phyloP scores from a whole-genome alignment of 768 basidiomycete genomes.

The Rhodotorula taiwanensis region DNA sequence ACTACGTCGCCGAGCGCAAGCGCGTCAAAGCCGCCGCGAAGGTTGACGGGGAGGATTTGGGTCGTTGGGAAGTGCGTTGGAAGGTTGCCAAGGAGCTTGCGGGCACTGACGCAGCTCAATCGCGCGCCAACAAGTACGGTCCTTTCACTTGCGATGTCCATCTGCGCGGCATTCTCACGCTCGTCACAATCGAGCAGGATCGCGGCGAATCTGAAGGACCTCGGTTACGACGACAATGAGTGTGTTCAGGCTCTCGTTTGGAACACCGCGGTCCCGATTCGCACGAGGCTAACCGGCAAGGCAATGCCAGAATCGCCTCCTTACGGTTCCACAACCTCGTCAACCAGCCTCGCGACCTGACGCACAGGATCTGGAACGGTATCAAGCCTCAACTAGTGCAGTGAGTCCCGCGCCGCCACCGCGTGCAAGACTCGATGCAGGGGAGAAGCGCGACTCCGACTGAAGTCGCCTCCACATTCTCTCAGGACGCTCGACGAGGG shows the following conservation, averaged over 20 bases:
- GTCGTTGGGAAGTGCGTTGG: neutral
- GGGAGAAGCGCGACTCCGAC: too few species aligned
- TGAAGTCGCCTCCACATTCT: neutral
- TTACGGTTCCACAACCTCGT: neutral
- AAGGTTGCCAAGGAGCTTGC: too few species aligned
- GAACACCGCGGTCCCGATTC: too few species aligned
- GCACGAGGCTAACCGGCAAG: too few species aligned
- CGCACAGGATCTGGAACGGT: conserved; percentile 14
- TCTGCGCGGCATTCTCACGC: too few species aligned
- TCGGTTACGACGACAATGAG: conserved; percentile 10
- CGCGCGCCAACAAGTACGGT: neutral
- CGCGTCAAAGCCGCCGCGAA: neutral
- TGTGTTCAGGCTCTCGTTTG: too few species aligned
- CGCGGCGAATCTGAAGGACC: conserved; percentile 8
- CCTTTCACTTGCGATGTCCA: too few species aligned
- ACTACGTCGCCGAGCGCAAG: conserved; percentile 1
- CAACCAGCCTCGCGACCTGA: conserved; percentile 3
- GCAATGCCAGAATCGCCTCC: too few species aligned
- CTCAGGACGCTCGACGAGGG: conserved; percentile 4
- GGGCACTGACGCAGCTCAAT: too few species aligned
- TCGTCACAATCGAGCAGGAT: too few species aligned
- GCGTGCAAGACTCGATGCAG: too few species aligned
- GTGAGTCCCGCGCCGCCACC: too few species aligned
- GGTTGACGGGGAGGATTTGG: neutral
- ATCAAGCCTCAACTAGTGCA: conserved; percentile 3